Evolutionary conservation across 139 green algal species (phyloP).

Genomic region (Ostreobium quekettii): DNA sequence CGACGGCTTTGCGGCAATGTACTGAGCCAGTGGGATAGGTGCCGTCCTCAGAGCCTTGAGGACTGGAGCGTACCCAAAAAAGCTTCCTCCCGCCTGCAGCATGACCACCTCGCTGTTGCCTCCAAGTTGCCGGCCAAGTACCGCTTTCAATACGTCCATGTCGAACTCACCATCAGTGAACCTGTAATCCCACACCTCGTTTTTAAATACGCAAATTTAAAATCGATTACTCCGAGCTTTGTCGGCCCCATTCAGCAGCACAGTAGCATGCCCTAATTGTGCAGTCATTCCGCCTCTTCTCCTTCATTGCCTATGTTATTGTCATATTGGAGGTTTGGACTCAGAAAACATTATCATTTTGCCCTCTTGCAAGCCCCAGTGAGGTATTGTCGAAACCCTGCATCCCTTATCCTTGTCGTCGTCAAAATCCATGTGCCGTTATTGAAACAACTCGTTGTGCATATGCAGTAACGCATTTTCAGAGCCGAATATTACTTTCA

Average conservation of each 20-base stretch:
- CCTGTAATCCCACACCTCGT: not conserved
- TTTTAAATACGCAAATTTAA: not conserved
- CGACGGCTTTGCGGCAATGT: constrained; percentile 8
- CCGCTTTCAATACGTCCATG: constrained; percentile 2
- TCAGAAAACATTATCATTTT: too few species aligned
- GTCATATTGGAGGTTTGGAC: too few species aligned
- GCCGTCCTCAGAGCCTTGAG: constrained; percentile 55
- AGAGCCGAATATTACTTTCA: too few species aligned
- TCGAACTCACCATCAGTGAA: not conserved
- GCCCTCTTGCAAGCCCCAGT: too few species aligned
- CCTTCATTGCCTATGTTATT: too few species aligned
- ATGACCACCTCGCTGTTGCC: constrained; percentile 21
- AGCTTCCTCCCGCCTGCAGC: constrained; percentile 40
- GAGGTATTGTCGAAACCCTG: too few species aligned
- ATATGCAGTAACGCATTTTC: too few species aligned
- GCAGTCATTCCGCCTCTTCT: too few species aligned
- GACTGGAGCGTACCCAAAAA: constrained; percentile 67
- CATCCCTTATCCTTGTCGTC: too few species aligned
- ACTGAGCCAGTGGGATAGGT: constrained; percentile 26
- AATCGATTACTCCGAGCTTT: not conserved
- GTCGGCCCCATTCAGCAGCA: too few species aligned
- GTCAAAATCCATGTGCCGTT: too few species aligned
- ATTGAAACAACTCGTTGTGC: too few species aligned
- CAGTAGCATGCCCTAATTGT: not conserved
- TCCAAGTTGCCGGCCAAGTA: not conserved